Conservation (phyloP, 202 grass and related monocot species). For the Setaria italica region DNA sequence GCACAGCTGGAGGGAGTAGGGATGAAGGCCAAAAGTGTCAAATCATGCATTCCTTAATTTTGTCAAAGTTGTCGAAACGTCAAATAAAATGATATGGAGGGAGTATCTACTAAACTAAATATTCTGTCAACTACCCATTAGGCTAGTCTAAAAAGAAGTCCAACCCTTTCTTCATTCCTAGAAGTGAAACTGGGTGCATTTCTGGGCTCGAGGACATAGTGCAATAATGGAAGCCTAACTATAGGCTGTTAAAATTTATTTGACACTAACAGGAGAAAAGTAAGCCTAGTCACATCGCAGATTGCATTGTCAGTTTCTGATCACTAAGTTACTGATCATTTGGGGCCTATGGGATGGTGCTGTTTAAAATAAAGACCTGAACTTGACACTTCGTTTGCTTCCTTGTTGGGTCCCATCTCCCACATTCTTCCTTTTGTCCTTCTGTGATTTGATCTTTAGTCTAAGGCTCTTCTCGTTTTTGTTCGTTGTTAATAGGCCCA, state of each 20-base stretch:
- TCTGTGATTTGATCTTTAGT: slow-evolving; percentile 30
- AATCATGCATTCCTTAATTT: too few species aligned
- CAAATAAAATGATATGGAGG: too few species aligned
- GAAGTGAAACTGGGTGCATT: slow-evolving; percentile 25
- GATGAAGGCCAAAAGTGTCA: too few species aligned
- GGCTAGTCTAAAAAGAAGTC: slow-evolving; percentile 21
- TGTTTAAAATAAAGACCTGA: slow-evolving; percentile 35
- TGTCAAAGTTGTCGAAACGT: too few species aligned
- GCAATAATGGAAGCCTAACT: slow-evolving; percentile 18
- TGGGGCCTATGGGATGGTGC: slow-evolving; percentile 21
- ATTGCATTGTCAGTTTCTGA: slow-evolving; percentile 19
- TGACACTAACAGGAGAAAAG: slow-evolving; percentile 23
- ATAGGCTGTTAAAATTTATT: slow-evolving; percentile 19
- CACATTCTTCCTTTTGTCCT: slow-evolving; percentile 47
- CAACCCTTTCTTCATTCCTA: slow-evolving; percentile 17
- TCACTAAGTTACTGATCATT: slow-evolving; percentile 3
- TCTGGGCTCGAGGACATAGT: slow-evolving; percentile 26
- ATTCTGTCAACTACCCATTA: slow-evolving; percentile 27
- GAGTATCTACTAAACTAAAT: background rate
- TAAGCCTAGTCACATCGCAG: background rate
- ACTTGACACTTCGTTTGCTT: slow-evolving; percentile 32
- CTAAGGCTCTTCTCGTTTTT: background rate
- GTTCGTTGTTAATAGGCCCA: background rate
- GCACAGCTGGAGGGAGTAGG: too few species aligned
- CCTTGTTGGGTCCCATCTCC: slow-evolving; percentile 30